These are phyloP conservation scores for Cenchrus purpureus DNA, from an alignment of 176 grass and related monocot species.

Conservation along the genomic window DNA sequence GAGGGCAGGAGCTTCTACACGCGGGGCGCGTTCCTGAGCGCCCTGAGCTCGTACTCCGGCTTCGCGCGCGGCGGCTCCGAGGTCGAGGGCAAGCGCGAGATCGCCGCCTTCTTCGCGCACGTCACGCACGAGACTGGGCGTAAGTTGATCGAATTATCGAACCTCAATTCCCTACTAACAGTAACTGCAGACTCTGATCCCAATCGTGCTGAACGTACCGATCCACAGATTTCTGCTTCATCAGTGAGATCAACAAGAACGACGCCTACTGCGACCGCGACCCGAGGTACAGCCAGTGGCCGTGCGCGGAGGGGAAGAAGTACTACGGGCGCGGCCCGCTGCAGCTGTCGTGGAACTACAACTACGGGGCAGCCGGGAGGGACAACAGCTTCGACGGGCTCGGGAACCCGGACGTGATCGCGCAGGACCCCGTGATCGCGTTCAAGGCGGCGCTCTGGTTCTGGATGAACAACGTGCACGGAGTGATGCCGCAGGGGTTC, in stretches of 20 bases:
- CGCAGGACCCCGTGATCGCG: conserved; percentile 51
- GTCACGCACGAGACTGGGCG: conserved; percentile 62
- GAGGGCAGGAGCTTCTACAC: conserved; percentile 66
- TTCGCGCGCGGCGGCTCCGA: conserved; percentile 46
- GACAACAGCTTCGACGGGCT: conserved; percentile 73
- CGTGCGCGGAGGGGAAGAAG: conserved; percentile 46
- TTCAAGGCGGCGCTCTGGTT: conserved; percentile 63
- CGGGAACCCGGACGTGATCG: conserved; percentile 56
- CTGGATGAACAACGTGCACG: too few species aligned
- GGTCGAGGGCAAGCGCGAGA: conserved; percentile 72
- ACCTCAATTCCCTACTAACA: neutral
- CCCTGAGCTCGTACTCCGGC: neutral
- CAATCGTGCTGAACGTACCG: too few species aligned
- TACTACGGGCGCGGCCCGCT: conserved; percentile 77
- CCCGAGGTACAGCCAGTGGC: conserved; percentile 24
- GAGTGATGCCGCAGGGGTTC: conserved; percentile 45
- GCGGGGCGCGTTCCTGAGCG: conserved; percentile 50
- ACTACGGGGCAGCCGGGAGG: conserved; percentile 70
- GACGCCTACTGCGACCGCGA: conserved; percentile 56
- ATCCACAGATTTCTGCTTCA: conserved; percentile 72
- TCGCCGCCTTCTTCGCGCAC: conserved; percentile 82
- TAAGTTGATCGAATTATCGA: conserved; percentile 22
- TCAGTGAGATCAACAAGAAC: conserved; percentile 66
- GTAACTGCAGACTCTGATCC: neutral
- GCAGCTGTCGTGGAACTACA: conserved; percentile 80